Conservation (phyloP, 1,139 yeast genomes). For the Yamadazyma diddensiae region DNA sequence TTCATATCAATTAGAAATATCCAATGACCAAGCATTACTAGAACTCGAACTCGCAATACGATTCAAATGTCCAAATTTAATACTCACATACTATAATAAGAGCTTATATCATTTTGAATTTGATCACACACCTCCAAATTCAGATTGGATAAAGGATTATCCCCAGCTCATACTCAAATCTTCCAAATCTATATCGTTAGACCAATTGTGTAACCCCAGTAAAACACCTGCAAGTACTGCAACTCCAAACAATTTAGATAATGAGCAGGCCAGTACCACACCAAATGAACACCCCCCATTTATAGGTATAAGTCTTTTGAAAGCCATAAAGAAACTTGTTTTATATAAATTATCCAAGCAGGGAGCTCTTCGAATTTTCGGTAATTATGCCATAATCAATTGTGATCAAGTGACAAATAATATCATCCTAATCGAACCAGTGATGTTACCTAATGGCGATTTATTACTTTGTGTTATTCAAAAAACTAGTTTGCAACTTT, state of each 20-base stretch:
- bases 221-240: conserved; percentile 14
- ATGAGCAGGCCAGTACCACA: conserved; percentile 2
- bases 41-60: conserved; percentile 62
- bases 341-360: conserved; percentile 42
- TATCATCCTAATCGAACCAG: conserved; percentile 54
- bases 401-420: conserved; percentile 16
- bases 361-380: conserved; percentile 47
- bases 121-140: conserved; percentile 33
- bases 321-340: conserved; percentile 57
- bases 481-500: conserved; percentile 27
- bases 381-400: conserved; percentile 45
- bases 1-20: conserved; percentile 17
- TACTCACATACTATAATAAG: conserved; percentile 59
- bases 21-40: conserved; percentile 41
- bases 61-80: conserved; percentile 45
- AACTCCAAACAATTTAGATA: conserved; percentile 3
- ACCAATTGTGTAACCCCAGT: conserved; percentile 16
- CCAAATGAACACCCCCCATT: conserved; percentile 32
- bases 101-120: conserved; percentile 58
- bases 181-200: conserved; percentile 27
- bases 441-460: conserved; percentile 52
- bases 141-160: conserved; percentile 31
- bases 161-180: conserved; percentile 32
- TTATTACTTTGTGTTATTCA: conserved; percentile 31
- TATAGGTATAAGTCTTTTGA: conserved; percentile 54